Conservation (phyloP, 1,284 basidiomycete genomes). For the Microbotryum scabiosae region DNA sequence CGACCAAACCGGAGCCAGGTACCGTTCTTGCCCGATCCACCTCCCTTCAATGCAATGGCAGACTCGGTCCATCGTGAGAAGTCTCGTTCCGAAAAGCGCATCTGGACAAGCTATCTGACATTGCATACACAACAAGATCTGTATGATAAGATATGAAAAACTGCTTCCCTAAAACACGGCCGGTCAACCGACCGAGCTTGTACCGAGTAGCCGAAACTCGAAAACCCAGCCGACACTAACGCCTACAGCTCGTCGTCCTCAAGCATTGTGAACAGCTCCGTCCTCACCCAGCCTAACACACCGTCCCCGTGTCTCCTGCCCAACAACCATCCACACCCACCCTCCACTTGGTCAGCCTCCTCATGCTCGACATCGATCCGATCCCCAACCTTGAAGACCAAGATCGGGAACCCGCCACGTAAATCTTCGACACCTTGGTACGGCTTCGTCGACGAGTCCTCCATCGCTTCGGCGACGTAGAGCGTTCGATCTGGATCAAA, state of each 20-base stretch:
- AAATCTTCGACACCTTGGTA: not conserved
- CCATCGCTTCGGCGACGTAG: constrained; percentile 26
- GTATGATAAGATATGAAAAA: too few relatives aligned
- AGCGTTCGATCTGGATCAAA: constrained; percentile 14
- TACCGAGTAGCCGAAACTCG: too few relatives aligned
- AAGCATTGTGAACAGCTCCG: constrained; percentile 22
- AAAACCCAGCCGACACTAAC: too few relatives aligned
- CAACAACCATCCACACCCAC: constrained; percentile 27
- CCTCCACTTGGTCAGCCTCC: constrained; percentile 25
- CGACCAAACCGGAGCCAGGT: not conserved
- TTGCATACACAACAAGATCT: too few relatives aligned
- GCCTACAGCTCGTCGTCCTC: constrained; percentile 9
- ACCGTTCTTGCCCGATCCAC: too few relatives aligned
- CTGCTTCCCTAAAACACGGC: too few relatives aligned
- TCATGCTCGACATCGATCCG: constrained; percentile 23
- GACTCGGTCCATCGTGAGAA: too few relatives aligned
- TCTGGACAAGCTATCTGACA: too few relatives aligned
- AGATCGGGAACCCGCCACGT: constrained; percentile 18
- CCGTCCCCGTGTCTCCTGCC: constrained; percentile 12
- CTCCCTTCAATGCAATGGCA: too few relatives aligned
- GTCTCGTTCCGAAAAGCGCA: too few relatives aligned
- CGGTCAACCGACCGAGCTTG: too few relatives aligned
- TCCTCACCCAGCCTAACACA: constrained; percentile 20
- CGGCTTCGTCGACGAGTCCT: constrained; percentile 1
- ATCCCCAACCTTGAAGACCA: constrained; percentile 16